Evolutionary conservation across 805 yeast species (phyloP).

Genomic region (Teunomyces kruisii): DNA sequence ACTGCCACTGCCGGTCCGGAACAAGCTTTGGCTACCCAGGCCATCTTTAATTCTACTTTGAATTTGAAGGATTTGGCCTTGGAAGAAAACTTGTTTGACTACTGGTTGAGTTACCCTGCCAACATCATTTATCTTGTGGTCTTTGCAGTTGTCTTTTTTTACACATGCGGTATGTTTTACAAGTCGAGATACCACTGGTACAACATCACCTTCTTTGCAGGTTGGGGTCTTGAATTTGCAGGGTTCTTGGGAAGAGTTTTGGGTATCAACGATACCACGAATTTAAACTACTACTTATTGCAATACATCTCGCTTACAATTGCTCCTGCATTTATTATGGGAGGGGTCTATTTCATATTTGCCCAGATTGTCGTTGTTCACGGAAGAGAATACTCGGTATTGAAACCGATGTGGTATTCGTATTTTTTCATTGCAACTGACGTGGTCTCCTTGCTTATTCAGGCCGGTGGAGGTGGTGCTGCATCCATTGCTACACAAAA

Average conservation of each 20-base stretch:
- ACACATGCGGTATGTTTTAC: constrained; percentile 24
- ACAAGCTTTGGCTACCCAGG: constrained; percentile 30
- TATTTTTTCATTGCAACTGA: constrained; percentile 40
- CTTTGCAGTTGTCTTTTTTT: constrained; percentile 24
- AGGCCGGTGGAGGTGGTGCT: constrained; percentile 42
- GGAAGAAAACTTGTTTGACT: constrained; percentile 29
- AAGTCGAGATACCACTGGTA: constrained; percentile 41
- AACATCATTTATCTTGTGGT: constrained; percentile 32
- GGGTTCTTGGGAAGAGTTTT: constrained; percentile 41
- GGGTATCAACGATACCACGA: constrained; percentile 23
- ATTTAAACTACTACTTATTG: constrained; percentile 22
- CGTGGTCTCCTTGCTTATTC: constrained; percentile 36
- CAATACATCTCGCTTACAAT: constrained; percentile 38
- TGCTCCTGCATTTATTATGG: constrained; percentile 46
- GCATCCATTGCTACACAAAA: constrained; percentile 28
- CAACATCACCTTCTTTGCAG: constrained; percentile 36
- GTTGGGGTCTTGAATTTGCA: constrained; percentile 33
- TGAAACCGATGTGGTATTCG: constrained; percentile 45
- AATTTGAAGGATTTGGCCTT: constrained; percentile 28
- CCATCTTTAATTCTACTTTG: constrained; percentile 30
- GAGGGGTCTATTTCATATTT: constrained; percentile 39
- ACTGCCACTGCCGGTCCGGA: constrained; percentile 35
- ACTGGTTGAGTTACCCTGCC: constrained; percentile 25
- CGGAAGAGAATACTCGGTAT: constrained; percentile 36
- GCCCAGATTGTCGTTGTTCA: constrained; percentile 41